phyloP scores from a whole-genome alignment of 495 filamentous ascomycete genomes.

The Umbilicaria muhlenbergii region DNA sequence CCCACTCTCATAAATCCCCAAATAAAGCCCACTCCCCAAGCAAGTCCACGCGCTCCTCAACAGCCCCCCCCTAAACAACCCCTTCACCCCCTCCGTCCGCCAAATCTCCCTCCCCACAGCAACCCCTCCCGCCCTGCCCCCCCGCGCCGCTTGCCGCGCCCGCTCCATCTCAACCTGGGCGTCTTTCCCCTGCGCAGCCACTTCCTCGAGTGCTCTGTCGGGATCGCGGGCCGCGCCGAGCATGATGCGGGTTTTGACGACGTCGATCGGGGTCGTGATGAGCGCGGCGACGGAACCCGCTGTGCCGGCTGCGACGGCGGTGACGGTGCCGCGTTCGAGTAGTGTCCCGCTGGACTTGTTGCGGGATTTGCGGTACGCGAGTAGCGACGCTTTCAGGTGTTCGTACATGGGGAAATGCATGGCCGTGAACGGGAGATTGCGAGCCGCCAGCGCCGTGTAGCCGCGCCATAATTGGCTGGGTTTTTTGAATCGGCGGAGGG shows the following conservation, averaged over 20 bases:
- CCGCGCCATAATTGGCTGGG: conserved; percentile 54
- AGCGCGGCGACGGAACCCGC: conserved; percentile 53
- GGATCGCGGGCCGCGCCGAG: conserved; percentile 11
- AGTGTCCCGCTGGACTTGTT: conserved; percentile 73
- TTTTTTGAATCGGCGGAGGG: conserved; percentile 32
- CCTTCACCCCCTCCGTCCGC: conserved; percentile 45
- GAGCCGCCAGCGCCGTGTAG: conserved; percentile 59
- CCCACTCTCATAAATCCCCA: conserved; percentile 52
- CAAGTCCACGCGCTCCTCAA: conserved; percentile 71
- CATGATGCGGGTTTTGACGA: conserved; percentile 21
- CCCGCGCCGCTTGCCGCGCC: conserved; percentile 70
- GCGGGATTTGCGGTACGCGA: conserved; percentile 18
- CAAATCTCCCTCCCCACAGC: conserved; percentile 35
- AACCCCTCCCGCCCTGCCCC: conserved; percentile 49
- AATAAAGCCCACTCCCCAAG: conserved; percentile 65
- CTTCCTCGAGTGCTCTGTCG: neutral
- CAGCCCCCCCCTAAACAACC: conserved; percentile 62
- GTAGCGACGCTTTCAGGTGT: conserved; percentile 28
- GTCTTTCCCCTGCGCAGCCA: conserved; percentile 15
- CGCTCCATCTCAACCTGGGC: conserved; percentile 14
- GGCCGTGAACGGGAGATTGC: conserved; percentile 47
- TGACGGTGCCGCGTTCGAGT: conserved; percentile 73
- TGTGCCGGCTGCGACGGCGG: conserved; percentile 49
- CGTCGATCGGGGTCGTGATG: conserved; percentile 46
- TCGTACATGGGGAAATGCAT: conserved; percentile 38